phyloP scores from a whole-genome alignment of 768 basidiomycete species.

The Amyloporia xantha region DNA sequence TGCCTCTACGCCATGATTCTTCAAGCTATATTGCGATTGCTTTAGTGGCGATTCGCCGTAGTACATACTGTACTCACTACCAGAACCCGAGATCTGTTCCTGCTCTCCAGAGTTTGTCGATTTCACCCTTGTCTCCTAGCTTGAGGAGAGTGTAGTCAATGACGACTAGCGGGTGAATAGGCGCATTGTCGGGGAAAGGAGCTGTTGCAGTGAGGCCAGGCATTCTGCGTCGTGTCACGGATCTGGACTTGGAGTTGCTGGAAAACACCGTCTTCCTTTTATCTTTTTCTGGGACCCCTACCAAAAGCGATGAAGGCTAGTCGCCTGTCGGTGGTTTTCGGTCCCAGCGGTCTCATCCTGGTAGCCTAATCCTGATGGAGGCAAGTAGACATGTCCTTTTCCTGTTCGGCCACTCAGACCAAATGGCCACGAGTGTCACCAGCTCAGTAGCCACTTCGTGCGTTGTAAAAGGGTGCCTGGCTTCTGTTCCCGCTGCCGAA shows the following conservation, averaged over 20 bases:
- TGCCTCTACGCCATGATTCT: conserved; percentile 48
- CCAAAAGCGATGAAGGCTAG: not conserved
- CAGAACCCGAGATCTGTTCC: conserved; percentile 58
- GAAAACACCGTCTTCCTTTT: not conserved
- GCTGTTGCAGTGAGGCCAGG: conserved; percentile 20
- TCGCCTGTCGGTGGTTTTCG: conserved; percentile 4
- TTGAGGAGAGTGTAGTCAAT: conserved; percentile 47
- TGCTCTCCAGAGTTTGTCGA: conserved; percentile 48
- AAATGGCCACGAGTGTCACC: not conserved
- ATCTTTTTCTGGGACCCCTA: not conserved
- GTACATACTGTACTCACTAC: conserved; percentile 41
- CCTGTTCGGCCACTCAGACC: not conserved
- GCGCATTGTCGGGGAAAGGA: conserved; percentile 46
- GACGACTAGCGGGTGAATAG: conserved; percentile 48
- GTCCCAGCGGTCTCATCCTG: not conserved
- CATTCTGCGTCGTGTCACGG: conserved; percentile 17
- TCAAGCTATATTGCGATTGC: conserved; percentile 31
- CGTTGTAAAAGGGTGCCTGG: not conserved
- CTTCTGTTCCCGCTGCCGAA: conserved; percentile 2
- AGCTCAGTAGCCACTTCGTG: no score
- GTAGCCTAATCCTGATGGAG: conserved; percentile 1
- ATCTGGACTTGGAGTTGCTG: not conserved
- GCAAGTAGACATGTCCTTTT: not conserved
- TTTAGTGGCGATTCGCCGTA: not conserved
- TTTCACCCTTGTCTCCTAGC: conserved; percentile 35